Conservation (phyloP, 306 rosid species). For the Lotus japonicus region DNA sequence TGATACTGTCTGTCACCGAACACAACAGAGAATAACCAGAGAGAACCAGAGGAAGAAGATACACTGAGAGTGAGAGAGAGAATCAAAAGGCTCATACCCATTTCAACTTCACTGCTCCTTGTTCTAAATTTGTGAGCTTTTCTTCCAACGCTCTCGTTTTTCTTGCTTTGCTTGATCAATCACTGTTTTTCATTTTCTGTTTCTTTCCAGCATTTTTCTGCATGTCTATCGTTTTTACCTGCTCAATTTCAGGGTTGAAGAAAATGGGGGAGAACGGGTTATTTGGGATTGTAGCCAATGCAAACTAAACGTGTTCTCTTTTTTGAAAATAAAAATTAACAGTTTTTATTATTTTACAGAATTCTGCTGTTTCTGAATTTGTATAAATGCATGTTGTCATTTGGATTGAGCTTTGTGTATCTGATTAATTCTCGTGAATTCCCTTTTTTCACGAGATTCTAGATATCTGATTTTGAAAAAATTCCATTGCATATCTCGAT, state of each 20-base stretch:
- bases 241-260: not conserved
- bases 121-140: constrained; percentile 39
- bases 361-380: constrained; percentile 5
- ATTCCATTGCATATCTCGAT: not conserved
- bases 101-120: not conserved
- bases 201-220: not conserved
- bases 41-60: not conserved
- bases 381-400: constrained; percentile 20
- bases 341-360: not conserved
- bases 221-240: not conserved
- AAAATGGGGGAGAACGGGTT: not conserved
- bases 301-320: constrained; percentile 1
- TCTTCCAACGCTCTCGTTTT: not conserved
- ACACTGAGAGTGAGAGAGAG: no score
- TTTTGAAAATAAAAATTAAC: not conserved
- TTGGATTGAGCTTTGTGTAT: constrained; percentile 16
- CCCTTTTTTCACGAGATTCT: no score
- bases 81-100: not conserved
- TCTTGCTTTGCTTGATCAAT: no score
- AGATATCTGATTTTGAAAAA: not conserved
- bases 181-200: no score
- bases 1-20: not conserved
- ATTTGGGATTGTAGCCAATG: constrained; percentile 18
- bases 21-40: constrained; percentile 16
- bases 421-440: not conserved